Conservation (phyloP, 768 basidiomycete species). For the Basidioascus undulatus region DNA sequence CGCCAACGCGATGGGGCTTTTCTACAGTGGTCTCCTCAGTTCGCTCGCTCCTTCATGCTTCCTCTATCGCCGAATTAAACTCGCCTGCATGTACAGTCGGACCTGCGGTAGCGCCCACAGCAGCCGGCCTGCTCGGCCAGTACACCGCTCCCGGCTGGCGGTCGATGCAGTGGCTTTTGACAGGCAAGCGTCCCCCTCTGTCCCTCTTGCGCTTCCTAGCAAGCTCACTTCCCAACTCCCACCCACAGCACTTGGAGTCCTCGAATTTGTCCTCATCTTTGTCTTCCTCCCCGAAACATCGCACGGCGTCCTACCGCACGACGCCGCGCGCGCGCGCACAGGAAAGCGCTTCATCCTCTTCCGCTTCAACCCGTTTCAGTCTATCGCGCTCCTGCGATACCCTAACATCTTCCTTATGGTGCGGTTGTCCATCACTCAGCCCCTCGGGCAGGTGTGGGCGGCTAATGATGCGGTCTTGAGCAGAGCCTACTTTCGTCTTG, state of each 20-base stretch:
- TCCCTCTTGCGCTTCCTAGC: too few species aligned
- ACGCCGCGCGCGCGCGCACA: neutral
- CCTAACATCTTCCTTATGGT: slow-evolving; percentile 5
- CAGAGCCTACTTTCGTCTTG: slow-evolving; percentile 1
- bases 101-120: neutral
- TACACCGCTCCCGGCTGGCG: slow-evolving; percentile 8
- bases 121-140: slow-evolving; percentile 3
- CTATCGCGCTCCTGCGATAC: neutral
- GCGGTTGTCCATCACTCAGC: neutral
- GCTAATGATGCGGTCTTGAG: too few species aligned
- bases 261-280: slow-evolving; percentile 2
- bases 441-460: neutral
- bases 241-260: too few species aligned
- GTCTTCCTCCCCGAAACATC: slow-evolving; percentile 9
- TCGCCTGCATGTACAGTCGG: too few species aligned
- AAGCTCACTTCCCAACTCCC: too few species aligned
- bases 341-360: neutral
- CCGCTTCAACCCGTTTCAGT: slow-evolving; percentile 2
- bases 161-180: slow-evolving; percentile 11
- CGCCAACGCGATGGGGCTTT: slow-evolving; percentile 1
- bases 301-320: slow-evolving; percentile 1
- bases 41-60: neutral
- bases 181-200: too few species aligned
- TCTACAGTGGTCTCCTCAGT: slow-evolving; percentile 1
- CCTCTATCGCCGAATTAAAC: too few species aligned